Evolutionary conservation across 179 eudicot genomes (phyloP).

Genomic region (Actinidia chinensis): DNA sequence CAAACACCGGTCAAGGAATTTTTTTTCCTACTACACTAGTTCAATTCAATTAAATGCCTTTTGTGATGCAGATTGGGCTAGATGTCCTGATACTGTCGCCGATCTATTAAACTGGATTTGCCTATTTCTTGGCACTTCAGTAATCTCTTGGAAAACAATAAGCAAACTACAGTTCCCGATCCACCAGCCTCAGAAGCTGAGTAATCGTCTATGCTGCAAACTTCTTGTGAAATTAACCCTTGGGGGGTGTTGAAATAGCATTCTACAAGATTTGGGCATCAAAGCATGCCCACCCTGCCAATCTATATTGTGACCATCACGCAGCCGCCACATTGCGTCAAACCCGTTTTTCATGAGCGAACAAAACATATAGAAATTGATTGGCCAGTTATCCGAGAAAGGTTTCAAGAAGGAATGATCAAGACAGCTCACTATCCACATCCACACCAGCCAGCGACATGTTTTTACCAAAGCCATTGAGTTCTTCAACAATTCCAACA

Average conservation of each 20-base stretch:
- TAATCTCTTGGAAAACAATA: no score
- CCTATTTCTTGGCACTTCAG: no score
- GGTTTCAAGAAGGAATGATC: background rate
- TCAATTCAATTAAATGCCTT: background rate
- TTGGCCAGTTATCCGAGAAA: background rate
- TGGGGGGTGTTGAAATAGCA: background rate
- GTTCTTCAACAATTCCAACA: background rate
- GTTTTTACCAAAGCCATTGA: background rate
- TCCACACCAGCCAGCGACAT: background rate
- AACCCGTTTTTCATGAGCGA: no score
- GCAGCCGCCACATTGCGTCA: background rate
- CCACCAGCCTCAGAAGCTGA: no score
- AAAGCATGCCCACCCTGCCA: background rate
- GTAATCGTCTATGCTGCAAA: background rate
- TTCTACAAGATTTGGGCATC: background rate
- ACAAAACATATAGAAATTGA: no score
- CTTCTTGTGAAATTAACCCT: background rate
- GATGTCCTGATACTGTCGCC: background rate
- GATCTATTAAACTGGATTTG: background rate
- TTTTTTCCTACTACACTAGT: background rate
- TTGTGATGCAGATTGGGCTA: conserved; percentile 3
- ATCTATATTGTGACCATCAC: background rate
- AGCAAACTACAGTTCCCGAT: background rate
- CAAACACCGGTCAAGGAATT: background rate
- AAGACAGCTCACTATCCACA: background rate